phyloP scores from a whole-genome alignment of 2,329 filamentous ascomycete genomes.

The Lachnum nothofagi region DNA sequence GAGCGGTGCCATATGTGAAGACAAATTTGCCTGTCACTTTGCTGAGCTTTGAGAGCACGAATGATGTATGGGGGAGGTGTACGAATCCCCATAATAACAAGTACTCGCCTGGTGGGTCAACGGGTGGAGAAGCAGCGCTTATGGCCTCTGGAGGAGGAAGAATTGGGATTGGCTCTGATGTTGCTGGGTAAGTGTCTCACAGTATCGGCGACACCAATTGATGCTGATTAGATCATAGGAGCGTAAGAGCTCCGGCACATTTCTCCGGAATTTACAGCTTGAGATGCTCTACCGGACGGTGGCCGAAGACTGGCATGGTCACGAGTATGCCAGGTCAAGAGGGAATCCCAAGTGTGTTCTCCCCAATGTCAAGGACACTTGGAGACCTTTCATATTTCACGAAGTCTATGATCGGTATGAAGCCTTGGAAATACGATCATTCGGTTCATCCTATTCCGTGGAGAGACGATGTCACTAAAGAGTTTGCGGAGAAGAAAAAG shows the following conservation, averaged over 20 bases:
- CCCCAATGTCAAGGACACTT: constrained; percentile 84
- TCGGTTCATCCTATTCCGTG: constrained; percentile 81
- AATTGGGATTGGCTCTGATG: constrained; percentile 73
- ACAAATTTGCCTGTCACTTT: constrained; percentile 80
- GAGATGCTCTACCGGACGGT: constrained; percentile 81
- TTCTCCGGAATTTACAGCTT: constrained; percentile 86
- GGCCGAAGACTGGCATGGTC: constrained; percentile 77
- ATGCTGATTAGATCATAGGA: constrained; percentile 51
- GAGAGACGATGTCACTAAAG: constrained; percentile 56
- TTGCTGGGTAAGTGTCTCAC: constrained; percentile 13
- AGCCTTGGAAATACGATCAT: constrained; percentile 85
- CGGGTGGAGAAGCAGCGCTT: constrained; percentile 65
- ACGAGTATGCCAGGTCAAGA: constrained; percentile 93
- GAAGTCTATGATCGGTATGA: constrained; percentile 68
- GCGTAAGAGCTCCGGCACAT: constrained; percentile 79
- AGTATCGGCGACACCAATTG: neutral
- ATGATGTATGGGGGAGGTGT: constrained; percentile 73
- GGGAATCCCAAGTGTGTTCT: constrained; percentile 82
- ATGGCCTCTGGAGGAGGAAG: constrained; percentile 74
- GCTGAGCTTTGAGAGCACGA: constrained; percentile 36
- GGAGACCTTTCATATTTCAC: constrained; percentile 82
- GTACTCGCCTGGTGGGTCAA: constrained; percentile 85
- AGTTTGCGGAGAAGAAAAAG: constrained; percentile 55
- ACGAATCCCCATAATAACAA: constrained; percentile 78
- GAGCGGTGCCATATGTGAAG: constrained; percentile 87